Conservation (phyloP, 768 basidiomycete genomes). For the Fistulinella prunicolor region DNA sequence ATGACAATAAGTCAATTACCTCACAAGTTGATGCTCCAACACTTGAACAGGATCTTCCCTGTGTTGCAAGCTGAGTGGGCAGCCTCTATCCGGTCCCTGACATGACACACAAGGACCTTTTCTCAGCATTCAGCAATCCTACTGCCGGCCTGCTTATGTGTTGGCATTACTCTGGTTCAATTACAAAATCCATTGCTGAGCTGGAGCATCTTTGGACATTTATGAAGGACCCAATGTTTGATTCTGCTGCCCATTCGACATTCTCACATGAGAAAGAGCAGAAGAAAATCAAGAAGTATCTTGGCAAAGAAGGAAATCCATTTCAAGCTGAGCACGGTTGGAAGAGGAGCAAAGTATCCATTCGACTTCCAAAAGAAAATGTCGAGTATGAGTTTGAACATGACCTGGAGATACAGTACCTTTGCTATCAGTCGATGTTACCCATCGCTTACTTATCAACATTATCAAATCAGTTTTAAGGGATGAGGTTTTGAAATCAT, state of each 20-base stretch:
- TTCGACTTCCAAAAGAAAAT: constrained; percentile 1
- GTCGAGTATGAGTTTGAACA: background rate
- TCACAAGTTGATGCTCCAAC: background rate
- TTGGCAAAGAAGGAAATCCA: background rate
- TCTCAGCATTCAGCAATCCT: background rate
- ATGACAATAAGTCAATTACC: background rate
- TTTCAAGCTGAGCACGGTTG: constrained; percentile 1
- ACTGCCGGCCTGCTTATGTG: background rate
- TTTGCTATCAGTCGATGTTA: too few relatives aligned
- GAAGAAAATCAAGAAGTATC: too few relatives aligned
- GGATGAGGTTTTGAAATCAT: background rate
- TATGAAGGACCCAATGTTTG: background rate
- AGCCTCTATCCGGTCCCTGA: background rate
- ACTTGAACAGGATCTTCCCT: background rate
- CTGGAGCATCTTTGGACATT: background rate
- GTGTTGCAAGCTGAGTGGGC: too few relatives aligned
- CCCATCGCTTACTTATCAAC: too few relatives aligned
- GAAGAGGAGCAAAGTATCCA: background rate
- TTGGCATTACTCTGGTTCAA: background rate
- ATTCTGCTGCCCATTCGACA: background rate
- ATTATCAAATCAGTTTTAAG: background rate
- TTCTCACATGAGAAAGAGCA: too few relatives aligned
- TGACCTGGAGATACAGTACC: too few relatives aligned
- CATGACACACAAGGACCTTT: background rate
- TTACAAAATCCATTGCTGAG: background rate